Percentiles rank a stretch among this genome's conserved stretches.
Conservation (phyloP, 2,329 filamentous ascomycete species). For the Chrysoporthe cubensis region DNA sequence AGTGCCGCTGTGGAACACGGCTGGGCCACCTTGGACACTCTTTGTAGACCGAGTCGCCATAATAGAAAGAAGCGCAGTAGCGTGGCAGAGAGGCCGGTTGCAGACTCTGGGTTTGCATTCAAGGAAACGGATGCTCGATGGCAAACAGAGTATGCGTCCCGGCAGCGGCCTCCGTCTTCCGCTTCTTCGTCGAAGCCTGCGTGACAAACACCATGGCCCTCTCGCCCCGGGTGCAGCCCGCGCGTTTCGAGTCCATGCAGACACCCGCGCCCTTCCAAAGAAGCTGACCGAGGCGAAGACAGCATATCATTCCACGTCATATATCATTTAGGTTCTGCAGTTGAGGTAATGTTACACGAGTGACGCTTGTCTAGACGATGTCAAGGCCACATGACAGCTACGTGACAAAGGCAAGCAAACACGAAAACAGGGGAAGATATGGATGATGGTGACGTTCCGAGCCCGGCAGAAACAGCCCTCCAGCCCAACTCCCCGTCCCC, state of each 20-base stretch:
- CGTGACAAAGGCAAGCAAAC: not conserved
- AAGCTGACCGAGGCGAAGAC: not conserved
- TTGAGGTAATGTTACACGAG: not conserved
- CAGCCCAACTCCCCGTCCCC: not conserved
- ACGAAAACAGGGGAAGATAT: not conserved
- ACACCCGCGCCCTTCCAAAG: not conserved
- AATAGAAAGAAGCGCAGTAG: too few species aligned
- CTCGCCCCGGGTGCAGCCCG: too few species aligned
- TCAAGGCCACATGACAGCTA: not conserved
- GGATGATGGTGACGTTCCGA: conserved; percentile 5
- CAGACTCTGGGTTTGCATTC: too few species aligned
- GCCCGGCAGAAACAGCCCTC: conserved; percentile 6
- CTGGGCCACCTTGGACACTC: not conserved
- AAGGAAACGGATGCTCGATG: not conserved
- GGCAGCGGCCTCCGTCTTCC: too few species aligned
- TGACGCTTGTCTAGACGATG: not conserved
- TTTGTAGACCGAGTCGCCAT: not conserved
- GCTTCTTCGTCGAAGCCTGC: too few species aligned
- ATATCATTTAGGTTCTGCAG: not conserved
- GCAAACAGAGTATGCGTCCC: not conserved
- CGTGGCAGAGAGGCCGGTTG: too few species aligned
- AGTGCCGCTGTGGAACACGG: not conserved
- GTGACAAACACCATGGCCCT: too few species aligned
- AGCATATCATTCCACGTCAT: not conserved
- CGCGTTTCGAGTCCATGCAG: not conserved